Percentiles rank a stretch among this genome's conserved stretches.
phyloP scores from a whole-genome alignment of 1,284 basidiomycete species.

The Crocinoboletus sp. region DNA sequence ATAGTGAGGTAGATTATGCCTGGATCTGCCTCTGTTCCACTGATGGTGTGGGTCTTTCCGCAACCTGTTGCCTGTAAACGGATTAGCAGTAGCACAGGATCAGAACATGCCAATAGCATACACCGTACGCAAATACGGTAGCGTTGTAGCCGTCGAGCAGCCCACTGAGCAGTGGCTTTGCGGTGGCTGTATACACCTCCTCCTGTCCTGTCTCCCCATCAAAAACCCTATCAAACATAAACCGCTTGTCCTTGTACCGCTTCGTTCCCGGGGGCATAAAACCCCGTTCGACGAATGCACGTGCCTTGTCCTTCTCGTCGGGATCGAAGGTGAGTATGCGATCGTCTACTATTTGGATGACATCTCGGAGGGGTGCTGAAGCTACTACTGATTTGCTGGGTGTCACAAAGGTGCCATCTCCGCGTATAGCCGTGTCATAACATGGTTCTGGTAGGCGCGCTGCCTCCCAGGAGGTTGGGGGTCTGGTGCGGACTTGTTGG shows the following conservation, averaged over 20 bases:
- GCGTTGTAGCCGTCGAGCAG: conserved; percentile 94
- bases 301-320: conserved; percentile 75
- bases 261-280: conserved; percentile 82
- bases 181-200: conserved; percentile 83
- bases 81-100: conserved; percentile 15
- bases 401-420: conserved; percentile 77
- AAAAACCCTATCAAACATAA: conserved; percentile 94
- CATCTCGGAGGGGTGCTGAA: conserved; percentile 60
- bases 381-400: conserved; percentile 49
- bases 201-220: conserved; percentile 73
- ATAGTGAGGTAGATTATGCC: conserved; percentile 97
- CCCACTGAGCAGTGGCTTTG: conserved; percentile 77
- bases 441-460: conserved; percentile 71
- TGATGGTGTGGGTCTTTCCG: conserved; percentile 98
- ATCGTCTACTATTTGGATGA: conserved; percentile 79
- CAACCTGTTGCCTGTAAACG: conserved; percentile 85
- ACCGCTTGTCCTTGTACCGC: conserved; percentile 89
- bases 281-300: conserved; percentile 73
- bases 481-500: conserved; percentile 80
- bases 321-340: conserved; percentile 94
- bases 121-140: conserved; percentile 96
- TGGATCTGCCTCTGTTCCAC: conserved; percentile 80
- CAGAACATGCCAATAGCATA: conserved; percentile 42
- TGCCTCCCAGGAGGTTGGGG: conserved; percentile 80
- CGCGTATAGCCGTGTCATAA: conserved; percentile 66